phyloP scores from a whole-genome alignment of 805 yeast species.

The Metschnikowia hibisci region DNA sequence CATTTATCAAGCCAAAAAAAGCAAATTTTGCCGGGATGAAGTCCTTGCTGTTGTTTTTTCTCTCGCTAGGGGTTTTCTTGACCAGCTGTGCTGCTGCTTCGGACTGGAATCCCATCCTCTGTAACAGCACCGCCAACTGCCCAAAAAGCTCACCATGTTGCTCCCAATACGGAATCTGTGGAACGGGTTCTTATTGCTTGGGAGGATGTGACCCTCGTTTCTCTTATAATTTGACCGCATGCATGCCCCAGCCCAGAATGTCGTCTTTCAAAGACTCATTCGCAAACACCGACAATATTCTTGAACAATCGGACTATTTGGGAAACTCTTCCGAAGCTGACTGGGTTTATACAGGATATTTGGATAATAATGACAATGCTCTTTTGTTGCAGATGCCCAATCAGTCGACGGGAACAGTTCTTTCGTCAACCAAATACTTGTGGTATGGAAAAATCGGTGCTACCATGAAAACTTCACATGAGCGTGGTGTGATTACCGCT shows the following conservation, averaged over 20 bases:
- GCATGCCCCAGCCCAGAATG: conserved; percentile 86
- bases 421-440: conserved; percentile 71
- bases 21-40: conserved; percentile 7
- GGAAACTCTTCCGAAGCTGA: conserved; percentile 68
- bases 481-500: conserved; percentile 79
- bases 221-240: conserved; percentile 62
- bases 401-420: conserved; percentile 67
- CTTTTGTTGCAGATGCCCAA: conserved; percentile 74
- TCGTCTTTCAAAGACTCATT: conserved; percentile 43
- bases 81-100: conserved; percentile 7
- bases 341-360: conserved; percentile 68
- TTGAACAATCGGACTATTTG: conserved; percentile 40
- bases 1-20: neutral
- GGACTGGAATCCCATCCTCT: conserved; percentile 25
- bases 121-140: conserved; percentile 56
- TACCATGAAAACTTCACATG: conserved; percentile 67
- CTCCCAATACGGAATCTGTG: conserved; percentile 74
- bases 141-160: conserved; percentile 86
- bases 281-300: conserved; percentile 25
- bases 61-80: conserved; percentile 5
- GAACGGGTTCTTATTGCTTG: conserved; percentile 71
- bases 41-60: conserved; percentile 5
- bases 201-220: conserved; percentile 83
- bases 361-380: conserved; percentile 47
- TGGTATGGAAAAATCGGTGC: conserved; percentile 86